Base-by-base conservation (phyloP, 192 early-diverging fungal species). In the Linnemannia hyalina region DNA sequence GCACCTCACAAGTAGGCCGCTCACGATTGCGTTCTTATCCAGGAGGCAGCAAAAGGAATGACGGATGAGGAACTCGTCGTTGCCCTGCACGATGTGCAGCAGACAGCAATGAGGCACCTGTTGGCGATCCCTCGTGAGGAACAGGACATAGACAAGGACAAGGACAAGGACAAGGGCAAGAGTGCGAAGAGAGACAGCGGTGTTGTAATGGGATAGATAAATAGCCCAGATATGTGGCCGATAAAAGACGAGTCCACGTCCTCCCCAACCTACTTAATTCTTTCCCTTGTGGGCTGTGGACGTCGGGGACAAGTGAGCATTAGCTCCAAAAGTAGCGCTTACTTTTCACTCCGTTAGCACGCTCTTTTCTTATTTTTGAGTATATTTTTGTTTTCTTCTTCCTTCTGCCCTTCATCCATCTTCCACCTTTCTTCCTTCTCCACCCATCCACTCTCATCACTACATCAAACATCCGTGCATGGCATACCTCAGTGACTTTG, bases 401-500 rank as follows among this genome's bases (percentile, higher is more conserved):
- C 11, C 20, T 70, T 26, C 1, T 41, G 70, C 41, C 41, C 38
- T 42, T n/a, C 69, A 70, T 26, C 38, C 47, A 0, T 40, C 46
- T 0, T 26, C 23, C 22, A 3, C 46, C 41, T 35, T 40, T 42
- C 38, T 47, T 22, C 20, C 20, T 38, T 75, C 74, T 60, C 52
- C 36, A 22, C 13, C 40, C 75, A 40, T 46, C n/a, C 26, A 29
- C 70, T 18, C 65, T 35, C 68, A 41, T 68, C 54, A 73, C 75
- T 18, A 3, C 40, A 35, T 1, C 81, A 60, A 47, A n/a, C 75
- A 49, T 55, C 20, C 11, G 41, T 74, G 29, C 55, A 85, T 85
- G 83, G 83, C 83, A 23, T 85, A 85, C 73, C 74, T 85, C 60
- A 76, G 73, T 52, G 83, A 85, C 78, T 85, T 85, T 72, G 83